Evolutionary conservation across 805 yeast genomes (phyloP), one percentile per base, ranked within the genome.

Genomic region (Metschnikowia cerradonensis): DNA sequence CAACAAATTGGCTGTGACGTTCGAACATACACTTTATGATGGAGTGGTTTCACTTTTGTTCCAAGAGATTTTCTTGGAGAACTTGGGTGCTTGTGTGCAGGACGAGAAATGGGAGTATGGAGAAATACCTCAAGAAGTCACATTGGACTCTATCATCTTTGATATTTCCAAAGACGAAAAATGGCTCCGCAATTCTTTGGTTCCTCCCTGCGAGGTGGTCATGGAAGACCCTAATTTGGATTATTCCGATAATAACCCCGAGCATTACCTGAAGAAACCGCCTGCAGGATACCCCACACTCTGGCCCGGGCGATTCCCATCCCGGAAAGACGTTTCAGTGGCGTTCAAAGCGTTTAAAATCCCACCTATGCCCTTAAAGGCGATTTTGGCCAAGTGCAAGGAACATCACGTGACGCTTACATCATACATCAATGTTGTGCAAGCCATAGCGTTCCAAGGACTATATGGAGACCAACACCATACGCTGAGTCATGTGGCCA

Each of bases 21-120:
- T 68, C 22, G 77, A 72, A 46, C 77, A 72, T 53, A 65, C 75
- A 5, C 60, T 70, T 13, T 66, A 66, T n/a, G 77, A 72, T 52
- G 77, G 76, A 1, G 57, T 71, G 6, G 72, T 64, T 8, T 75
- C 67, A 0, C 59, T 56, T 31, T 57, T 57, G 42, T 67, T 72
- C 55, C 75, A 71, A 47, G 72, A 72, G 52, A 58, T 64, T 4
- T 61, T 71, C 20, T 53, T 71, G 36, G 63, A 66, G 15, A 64
- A 62, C 41, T 52, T 70, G 46, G 63, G 63, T 3, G 57, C 23
- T 34, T 57, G 61, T 17, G 61, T 17, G 2, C 45, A 22, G 5
- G 52, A 37, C 1, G 59, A 47, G 23, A 48, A 42, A n/a, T n/a
- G 13, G 4, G 31, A 33, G 5, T 64, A 59, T 34, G 60, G 59